Conservation (phyloP, 306 rosid species). For the Lathyrus sativus region DNA sequence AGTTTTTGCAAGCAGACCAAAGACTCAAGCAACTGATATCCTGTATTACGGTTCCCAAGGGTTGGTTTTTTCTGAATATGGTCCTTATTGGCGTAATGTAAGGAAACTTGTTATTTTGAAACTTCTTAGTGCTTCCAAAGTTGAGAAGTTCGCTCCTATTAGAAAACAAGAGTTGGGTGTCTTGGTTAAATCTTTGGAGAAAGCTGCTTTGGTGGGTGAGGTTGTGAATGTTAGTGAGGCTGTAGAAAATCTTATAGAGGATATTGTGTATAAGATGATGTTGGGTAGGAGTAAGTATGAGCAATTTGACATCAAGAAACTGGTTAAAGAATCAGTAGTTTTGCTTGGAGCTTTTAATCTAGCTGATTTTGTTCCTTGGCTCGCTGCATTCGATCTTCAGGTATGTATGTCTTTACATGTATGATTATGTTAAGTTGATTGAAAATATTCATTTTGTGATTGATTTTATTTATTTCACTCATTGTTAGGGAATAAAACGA, state of each 20-base stretch:
- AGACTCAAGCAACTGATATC: not conserved
- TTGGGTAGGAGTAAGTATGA: constrained; percentile 20
- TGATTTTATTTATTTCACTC: not conserved
- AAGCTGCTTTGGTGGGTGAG: not conserved
- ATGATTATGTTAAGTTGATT: not conserved
- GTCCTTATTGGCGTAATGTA: constrained; percentile 11
- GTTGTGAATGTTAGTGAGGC: constrained; percentile 9
- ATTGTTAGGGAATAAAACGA: not conserved
- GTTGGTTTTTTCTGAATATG: not conserved
- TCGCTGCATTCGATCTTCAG: constrained; percentile 22
- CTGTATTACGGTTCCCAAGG: not conserved
- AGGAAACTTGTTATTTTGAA: constrained; percentile 38
- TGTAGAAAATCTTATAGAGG: not conserved
- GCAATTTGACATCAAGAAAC: constrained; percentile 6
- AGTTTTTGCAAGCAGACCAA: not conserved
- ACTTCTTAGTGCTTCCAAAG: constrained; percentile 25
- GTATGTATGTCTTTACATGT: not conserved
- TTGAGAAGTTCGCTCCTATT: constrained; percentile 22
- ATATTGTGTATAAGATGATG: constrained; percentile 18
- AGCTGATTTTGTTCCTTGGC: constrained; percentile 34
- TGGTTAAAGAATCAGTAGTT: not conserved
- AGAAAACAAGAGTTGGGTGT: constrained; percentile 11
- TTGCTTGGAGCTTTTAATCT: constrained; percentile 17
- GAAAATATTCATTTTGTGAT: not conserved
- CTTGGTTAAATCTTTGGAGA: constrained; percentile 1